Base-by-base conservation (phyloP, 768 basidiomycete genomes). In the Pulveroboletus sp. region DNA sequence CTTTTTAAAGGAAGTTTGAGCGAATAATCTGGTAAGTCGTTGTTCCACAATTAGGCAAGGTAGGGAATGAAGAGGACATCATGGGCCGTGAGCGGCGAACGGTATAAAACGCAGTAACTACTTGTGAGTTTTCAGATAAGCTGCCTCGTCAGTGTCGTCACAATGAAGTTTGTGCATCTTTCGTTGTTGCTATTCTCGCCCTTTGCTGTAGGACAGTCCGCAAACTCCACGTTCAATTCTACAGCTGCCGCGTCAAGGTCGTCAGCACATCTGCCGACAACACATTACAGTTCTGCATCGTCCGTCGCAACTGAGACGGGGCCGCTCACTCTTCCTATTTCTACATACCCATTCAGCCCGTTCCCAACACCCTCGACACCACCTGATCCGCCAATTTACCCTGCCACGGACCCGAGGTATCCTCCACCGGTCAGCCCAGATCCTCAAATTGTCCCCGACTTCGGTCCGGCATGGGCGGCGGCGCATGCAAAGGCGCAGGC, bases 281-380 rank as follows among this genome's bases (percentile, higher is more conserved):
- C 45, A 12, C 40, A 35, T 27, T 45, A 25, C 5, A 45, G 11
- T 14, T 24, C 46, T 13, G 36, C 38, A 19, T 40, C 48, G 11
- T 53, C 47, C 29, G 40, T 41, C 11, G 57, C 44, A 43, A 52
- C 52, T 8, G 56, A 49, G 34, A 38, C 52, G 52, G 65, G 66
- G 16, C 47, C 43, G 11, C 51, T 67, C 35, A 67, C 66, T n/a
- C 41, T 72, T 21, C 69, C 70, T n/a, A 66, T 72, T 48, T 58
- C 68, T 4, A 52, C 62, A 5, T 66, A 70, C 51, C 43, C 72
- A 0, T 84, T 85, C 68, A 64, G 72, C 21, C 75, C 80, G 1
- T 82, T 79, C 71, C 80, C 82, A 5, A 69, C 75, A 13, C 81
- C 84, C 11, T 74, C 77, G 1, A 75, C 77, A 48, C 51, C 67